phyloP scores from a whole-genome alignment of 2,329 filamentous ascomycete species.

The Colletotrichum magnum region DNA sequence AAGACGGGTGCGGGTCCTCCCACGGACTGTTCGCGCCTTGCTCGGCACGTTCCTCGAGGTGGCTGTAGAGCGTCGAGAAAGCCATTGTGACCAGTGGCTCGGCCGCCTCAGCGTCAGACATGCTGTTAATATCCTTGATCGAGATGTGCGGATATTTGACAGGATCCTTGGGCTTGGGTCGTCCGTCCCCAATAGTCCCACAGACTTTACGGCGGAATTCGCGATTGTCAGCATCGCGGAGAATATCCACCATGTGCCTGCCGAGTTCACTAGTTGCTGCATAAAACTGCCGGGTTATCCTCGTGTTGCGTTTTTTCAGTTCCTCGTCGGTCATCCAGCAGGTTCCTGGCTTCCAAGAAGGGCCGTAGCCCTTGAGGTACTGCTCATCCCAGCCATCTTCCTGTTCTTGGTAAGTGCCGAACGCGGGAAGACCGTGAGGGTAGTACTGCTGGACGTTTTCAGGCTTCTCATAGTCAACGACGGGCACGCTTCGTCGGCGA shows the following conservation, averaged over 20 bases:
- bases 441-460: conserved; percentile 50
- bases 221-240: conserved; percentile 49
- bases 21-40: conserved; percentile 15
- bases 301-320: conserved; percentile 45
- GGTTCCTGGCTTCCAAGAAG: conserved; percentile 41
- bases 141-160: conserved; percentile 47
- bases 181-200: conserved; percentile 56
- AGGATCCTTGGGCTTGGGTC: conserved; percentile 46
- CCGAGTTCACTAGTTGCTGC: conserved; percentile 53
- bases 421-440: conserved; percentile 46
- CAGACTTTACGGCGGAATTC: conserved; percentile 46
- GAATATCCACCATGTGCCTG: conserved; percentile 49
- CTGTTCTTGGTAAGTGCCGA: not conserved
- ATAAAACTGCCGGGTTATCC: conserved; percentile 56
- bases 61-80: conserved; percentile 49
- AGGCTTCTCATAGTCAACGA: conserved; percentile 49
- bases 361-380: conserved; percentile 33
- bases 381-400: conserved; percentile 45
- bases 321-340: conserved; percentile 44
- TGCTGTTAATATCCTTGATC: conserved; percentile 55
- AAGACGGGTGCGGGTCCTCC: conserved; percentile 20
- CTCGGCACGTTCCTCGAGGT: conserved; percentile 28
- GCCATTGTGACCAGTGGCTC: conserved; percentile 60
- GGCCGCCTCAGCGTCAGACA: conserved; percentile 55
- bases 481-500: conserved; percentile 24